Base-by-base conservation (phyloP, 495 filamentous ascomycete genomes). In the Penicillium mononematosum region DNA sequence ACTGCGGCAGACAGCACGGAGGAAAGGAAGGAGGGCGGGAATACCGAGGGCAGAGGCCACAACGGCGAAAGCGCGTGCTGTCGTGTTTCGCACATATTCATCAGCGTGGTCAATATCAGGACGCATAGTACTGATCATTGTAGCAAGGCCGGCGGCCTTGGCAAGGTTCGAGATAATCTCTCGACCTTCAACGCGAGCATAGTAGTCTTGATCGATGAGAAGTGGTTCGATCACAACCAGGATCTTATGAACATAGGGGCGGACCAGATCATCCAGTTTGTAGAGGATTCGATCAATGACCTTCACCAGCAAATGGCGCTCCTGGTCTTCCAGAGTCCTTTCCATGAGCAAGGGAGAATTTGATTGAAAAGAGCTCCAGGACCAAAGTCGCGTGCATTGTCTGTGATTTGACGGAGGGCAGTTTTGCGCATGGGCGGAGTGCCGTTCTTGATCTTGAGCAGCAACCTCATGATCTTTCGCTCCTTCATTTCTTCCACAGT, bases 401-500 rank as follows among this genome's bases (percentile, higher is more conserved):
- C 95, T 25, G 95, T 99, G 50, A 99, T 84, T 67, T 98, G 95
- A 71, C 95, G 88, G 58, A 99, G 83, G n/a, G 95, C 95, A 43
- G 95, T 98, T 81, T 99, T 99, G 74, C 95, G 82, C 95, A 98
- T 98, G 3, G 95, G 92, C 46, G 95, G 95, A 31, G 95, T 98
- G 56, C 95, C 95, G 70, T 99, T 99, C 83, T 99, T 99, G 77
- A 99, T 93, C 75, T 98, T 99, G 52, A 99, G 78, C 39, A 99
- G 78, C 45, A 99, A 80, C 50, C 95, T 79, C 93, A 98, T 97
- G 68, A 99, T 99, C 75, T 99, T 99, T 44, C 95, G 82, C 75
- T 99, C 92, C 70, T 97, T 98, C 57, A 99, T 76, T 67, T 98
- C 94, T 25, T 99, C 95, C 12, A 98, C 91, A 41, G 83, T 89